phyloP scores from a whole-genome alignment of 768 basidiomycete species.

The Mycena venus region DNA sequence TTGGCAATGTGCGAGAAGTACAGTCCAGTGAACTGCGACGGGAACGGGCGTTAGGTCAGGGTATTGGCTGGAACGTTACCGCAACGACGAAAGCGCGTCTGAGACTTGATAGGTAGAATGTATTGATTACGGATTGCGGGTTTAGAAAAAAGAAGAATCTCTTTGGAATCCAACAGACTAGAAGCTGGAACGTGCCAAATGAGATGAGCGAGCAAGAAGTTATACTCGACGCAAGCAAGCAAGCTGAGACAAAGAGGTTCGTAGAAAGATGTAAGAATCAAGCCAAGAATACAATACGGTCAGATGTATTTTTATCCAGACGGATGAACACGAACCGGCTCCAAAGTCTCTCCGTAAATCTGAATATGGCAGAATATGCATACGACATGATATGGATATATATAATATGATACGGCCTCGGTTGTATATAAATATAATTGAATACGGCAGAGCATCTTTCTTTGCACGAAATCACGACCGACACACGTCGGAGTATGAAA shows the following conservation, averaged over 20 bases:
- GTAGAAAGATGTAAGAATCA: no score
- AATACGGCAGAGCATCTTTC: neutral
- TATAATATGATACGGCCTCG: neutral
- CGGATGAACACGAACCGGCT: neutral
- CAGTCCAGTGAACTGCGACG: neutral
- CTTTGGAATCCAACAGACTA: neutral
- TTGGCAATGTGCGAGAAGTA: neutral
- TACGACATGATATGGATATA: conserved; percentile 9
- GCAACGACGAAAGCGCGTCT: neutral
- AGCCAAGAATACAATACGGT: no score
- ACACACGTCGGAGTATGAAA: neutral
- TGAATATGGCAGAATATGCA: conserved; percentile 11
- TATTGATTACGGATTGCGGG: neutral
- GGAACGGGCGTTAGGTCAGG: neutral
- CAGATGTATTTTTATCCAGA: no score
- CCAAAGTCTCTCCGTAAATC: neutral
- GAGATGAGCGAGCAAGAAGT: no score
- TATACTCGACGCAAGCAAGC: no score
- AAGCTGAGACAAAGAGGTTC: no score
- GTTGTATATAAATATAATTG: neutral
- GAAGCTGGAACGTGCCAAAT: neutral
- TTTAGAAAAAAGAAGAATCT: neutral
- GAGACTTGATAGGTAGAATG: neutral
- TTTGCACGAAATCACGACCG: neutral
- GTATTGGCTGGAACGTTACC: neutral